Conservation (phyloP, 768 basidiomycete species). For the Agrocybe pediades region DNA sequence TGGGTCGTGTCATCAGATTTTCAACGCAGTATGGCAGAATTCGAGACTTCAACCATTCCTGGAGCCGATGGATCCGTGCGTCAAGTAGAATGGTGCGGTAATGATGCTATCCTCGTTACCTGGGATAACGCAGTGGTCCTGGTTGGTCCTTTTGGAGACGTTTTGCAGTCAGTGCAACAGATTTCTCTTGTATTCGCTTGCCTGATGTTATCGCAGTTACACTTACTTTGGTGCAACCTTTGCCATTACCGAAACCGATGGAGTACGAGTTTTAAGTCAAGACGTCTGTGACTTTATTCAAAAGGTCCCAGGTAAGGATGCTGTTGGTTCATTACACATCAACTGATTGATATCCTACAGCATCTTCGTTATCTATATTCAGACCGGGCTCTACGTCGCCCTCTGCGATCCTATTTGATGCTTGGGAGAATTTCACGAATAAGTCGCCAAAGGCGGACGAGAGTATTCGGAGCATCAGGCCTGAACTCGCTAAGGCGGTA, state of each 20-base stretch:
- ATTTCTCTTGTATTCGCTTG: not conserved
- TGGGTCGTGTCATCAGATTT: constrained; percentile 98
- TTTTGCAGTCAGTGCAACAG: constrained; percentile 64
- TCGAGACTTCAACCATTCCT: constrained; percentile 61
- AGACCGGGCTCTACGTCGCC: constrained; percentile 91
- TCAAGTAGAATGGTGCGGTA: constrained; percentile 94
- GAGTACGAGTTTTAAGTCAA: constrained; percentile 80
- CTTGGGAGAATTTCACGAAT: constrained; percentile 83
- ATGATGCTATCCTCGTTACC: constrained; percentile 87
- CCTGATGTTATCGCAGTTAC: constrained; percentile 51
- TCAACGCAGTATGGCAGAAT: constrained; percentile 85
- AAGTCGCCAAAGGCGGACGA: constrained; percentile 94
- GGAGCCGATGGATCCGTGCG: constrained; percentile 60
- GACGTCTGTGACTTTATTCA: constrained; percentile 88
- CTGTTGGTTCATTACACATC: not conserved
- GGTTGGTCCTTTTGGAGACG: constrained; percentile 92
- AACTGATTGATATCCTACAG: constrained; percentile 36
- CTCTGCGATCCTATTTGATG: constrained; percentile 89
- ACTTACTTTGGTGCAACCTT: constrained; percentile 75
- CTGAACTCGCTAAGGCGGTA: constrained; percentile 84
- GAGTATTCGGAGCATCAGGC: constrained; percentile 83
- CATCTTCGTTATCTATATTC: constrained; percentile 80
- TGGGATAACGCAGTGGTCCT: constrained; percentile 80
- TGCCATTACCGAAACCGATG: constrained; percentile 86
- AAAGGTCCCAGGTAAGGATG: constrained; percentile 84